Percentiles rank a stretch among this genome's conserved stretches.
These are phyloP conservation scores for Fonsecaea pugnacius DNA, from an alignment of 2,329 filamentous ascomycete genomes.

Conservation along the genomic window DNA sequence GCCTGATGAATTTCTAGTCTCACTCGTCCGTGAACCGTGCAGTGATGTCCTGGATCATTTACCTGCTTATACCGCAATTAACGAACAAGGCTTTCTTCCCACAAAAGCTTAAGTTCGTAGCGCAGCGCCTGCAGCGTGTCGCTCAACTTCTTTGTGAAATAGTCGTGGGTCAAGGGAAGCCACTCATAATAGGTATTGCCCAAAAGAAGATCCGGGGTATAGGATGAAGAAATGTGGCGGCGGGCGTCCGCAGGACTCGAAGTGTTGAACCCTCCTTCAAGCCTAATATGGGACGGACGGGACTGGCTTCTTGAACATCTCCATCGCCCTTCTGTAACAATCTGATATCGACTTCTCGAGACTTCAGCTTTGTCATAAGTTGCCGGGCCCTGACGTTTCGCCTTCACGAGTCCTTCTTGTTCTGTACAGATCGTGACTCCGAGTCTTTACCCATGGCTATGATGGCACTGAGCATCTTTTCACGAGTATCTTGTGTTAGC, in stretches of 20 bases:
- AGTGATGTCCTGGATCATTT: background rate
- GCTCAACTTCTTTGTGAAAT: background rate
- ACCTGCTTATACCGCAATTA: background rate
- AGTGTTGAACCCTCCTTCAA: background rate
- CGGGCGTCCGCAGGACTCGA: background rate
- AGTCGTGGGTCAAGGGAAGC: background rate
- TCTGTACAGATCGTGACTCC: constrained; percentile 16
- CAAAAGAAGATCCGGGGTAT: background rate
- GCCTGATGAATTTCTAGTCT: background rate
- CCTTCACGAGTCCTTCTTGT: constrained; percentile 26
- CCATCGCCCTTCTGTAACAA: background rate
- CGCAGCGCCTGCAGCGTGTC: background rate
- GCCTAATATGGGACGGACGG: background rate
- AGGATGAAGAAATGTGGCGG: background rate
- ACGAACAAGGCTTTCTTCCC: background rate
- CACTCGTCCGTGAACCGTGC: background rate
- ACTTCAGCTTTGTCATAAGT: background rate
- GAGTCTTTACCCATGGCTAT: constrained; percentile 44
- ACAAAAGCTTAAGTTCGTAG: background rate
- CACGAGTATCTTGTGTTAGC: constrained; percentile 68
- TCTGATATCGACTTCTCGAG: background rate
- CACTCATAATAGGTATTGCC: background rate
- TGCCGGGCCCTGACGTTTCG: background rate
- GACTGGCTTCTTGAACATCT: background rate
- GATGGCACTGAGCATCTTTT: constrained; percentile 72